phyloP scores from a whole-genome alignment of 2,329 filamentous ascomycete species.

The Magnaporthiopsis incrustans region DNA sequence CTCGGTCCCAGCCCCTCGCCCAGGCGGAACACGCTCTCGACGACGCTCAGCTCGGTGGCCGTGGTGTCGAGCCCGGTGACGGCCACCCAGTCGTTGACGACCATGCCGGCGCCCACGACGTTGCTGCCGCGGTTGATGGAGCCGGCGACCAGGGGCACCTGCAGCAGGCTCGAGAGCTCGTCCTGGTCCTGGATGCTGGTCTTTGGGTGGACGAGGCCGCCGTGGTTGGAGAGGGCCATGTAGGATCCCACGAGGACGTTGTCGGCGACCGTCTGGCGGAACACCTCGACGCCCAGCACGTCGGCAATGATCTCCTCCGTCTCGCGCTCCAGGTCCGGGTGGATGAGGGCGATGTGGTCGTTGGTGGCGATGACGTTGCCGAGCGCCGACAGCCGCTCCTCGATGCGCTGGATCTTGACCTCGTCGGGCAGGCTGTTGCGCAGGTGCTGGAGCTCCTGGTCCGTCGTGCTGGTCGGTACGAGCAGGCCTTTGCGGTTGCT shows the following conservation, averaged over 20 bases:
- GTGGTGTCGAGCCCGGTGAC: slow-evolving; percentile 91
- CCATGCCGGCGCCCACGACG: slow-evolving; percentile 95
- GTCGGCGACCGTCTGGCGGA: slow-evolving; percentile 90
- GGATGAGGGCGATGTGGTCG: slow-evolving; percentile 92
- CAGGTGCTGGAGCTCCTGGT: slow-evolving; percentile 96
- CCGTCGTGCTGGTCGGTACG: slow-evolving; percentile 90
- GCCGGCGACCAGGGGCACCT: slow-evolving; percentile 92
- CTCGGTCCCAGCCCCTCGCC: slow-evolving; percentile 77
- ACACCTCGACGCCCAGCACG: slow-evolving; percentile 81
- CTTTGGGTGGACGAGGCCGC: slow-evolving; percentile 94
- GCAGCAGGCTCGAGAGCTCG: slow-evolving; percentile 84
- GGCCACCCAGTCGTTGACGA: slow-evolving; percentile 96
- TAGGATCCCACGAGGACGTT: slow-evolving; percentile 95
- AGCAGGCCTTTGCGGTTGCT: slow-evolving; percentile 95
- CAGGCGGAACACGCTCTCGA: slow-evolving; percentile 92
- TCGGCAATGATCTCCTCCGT: slow-evolving; percentile 98
- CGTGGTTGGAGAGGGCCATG: slow-evolving; percentile 93
- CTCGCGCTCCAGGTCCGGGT: slow-evolving; percentile 94
- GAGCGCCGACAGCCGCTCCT: slow-evolving; percentile 89
- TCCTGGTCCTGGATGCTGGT: slow-evolving; percentile 97
- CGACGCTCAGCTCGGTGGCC: slow-evolving; percentile 92
- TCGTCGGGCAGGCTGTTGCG: slow-evolving; percentile 87
- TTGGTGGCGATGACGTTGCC: slow-evolving; percentile 96
- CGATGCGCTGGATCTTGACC: slow-evolving; percentile 94
- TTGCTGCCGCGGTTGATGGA: slow-evolving; percentile 87